Evolutionary conservation across 2,329 filamentous ascomycete species (phyloP).

Genomic region (Rhynchosporium agropyri): DNA sequence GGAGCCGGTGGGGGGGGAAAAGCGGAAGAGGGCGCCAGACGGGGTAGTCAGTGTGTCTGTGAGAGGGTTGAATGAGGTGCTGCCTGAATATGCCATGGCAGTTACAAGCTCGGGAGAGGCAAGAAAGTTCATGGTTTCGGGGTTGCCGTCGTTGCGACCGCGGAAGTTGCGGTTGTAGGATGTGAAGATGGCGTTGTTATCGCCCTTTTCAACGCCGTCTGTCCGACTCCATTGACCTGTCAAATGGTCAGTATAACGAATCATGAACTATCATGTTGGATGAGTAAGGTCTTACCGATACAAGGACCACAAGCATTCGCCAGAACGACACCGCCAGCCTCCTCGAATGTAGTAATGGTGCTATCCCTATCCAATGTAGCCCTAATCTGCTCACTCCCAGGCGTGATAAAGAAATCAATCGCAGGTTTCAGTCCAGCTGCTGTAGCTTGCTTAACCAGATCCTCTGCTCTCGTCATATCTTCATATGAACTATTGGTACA

Average conservation of each 20-base stretch:
- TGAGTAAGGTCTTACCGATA: not conserved
- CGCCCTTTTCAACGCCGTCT: slow-evolving; percentile 81
- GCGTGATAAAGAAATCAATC: slow-evolving; percentile 92
- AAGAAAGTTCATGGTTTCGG: slow-evolving; percentile 97
- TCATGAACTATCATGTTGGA: not conserved
- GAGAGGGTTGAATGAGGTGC: slow-evolving; percentile 93
- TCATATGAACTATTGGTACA: slow-evolving; percentile 99
- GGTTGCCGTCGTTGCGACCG: slow-evolving; percentile 95
- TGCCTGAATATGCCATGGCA: slow-evolving; percentile 90
- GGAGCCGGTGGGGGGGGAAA: slow-evolving; percentile 74
- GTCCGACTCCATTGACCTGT: slow-evolving; percentile 92
- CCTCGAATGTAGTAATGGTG: slow-evolving; percentile 81
- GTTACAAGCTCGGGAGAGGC: slow-evolving; percentile 96
- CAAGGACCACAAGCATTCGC: slow-evolving; percentile 82
- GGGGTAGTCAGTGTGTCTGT: slow-evolving; percentile 82
- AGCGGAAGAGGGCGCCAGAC: slow-evolving; percentile 80
- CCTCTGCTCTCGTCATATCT: slow-evolving; percentile 95
- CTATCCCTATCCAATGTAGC: slow-evolving; percentile 90
- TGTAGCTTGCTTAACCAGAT: slow-evolving; percentile 87
- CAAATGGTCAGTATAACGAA: not conserved
- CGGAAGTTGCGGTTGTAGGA: slow-evolving; percentile 99
- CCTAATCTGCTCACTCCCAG: slow-evolving; percentile 94
- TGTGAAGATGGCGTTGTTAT: slow-evolving; percentile 90
- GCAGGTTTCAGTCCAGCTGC: slow-evolving; percentile 88
- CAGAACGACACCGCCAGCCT: slow-evolving; percentile 84